A percentile compares a stretch with the other conserved stretches of the same genome.
Conservation (phyloP, 345 rosid species). For the Salix purpurea region DNA sequence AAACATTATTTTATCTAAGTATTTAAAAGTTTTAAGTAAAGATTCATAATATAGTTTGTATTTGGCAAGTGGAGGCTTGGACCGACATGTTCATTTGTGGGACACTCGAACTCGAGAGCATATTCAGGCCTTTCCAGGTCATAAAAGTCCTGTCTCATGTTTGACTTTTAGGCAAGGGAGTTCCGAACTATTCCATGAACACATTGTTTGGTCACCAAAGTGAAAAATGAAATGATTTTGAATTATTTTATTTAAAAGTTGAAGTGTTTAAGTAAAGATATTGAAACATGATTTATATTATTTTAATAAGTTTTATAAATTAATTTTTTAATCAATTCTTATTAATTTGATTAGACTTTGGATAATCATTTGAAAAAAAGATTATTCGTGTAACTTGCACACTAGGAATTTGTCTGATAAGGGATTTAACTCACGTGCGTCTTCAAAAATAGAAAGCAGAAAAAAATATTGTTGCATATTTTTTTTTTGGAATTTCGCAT, state of each 20-base stretch:
- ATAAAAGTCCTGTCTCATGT: slow-evolving; percentile 75
- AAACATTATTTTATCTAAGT: fast-evolving
- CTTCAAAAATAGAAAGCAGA: too few species aligned
- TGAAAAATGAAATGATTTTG: slow-evolving; percentile 26
- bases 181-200: slow-evolving; percentile 65
- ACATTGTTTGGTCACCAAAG: slow-evolving; percentile 81
- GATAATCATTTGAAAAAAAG: not conserved
- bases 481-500: too few species aligned
- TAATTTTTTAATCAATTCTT: not conserved
- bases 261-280: too few species aligned
- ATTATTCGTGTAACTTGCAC: too few species aligned
- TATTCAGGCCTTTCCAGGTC: slow-evolving; percentile 94
- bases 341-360: not conserved
- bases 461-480: too few species aligned
- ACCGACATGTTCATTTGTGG: slow-evolving; percentile 94
- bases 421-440: too few species aligned
- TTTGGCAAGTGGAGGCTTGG: slow-evolving; percentile 83
- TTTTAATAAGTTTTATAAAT: not conserved
- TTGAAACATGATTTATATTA: not conserved
- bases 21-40: too few species aligned
- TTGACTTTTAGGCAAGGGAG: slow-evolving; percentile 83
- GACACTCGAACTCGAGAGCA: slow-evolving; percentile 81
- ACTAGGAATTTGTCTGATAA: too few species aligned
- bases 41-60: slow-evolving; percentile 13
- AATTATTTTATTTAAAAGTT: too few species aligned